Evolutionary conservation across 2,329 filamentous ascomycete species (phyloP).

Genomic region (Sporothrix euskadiensis): DNA sequence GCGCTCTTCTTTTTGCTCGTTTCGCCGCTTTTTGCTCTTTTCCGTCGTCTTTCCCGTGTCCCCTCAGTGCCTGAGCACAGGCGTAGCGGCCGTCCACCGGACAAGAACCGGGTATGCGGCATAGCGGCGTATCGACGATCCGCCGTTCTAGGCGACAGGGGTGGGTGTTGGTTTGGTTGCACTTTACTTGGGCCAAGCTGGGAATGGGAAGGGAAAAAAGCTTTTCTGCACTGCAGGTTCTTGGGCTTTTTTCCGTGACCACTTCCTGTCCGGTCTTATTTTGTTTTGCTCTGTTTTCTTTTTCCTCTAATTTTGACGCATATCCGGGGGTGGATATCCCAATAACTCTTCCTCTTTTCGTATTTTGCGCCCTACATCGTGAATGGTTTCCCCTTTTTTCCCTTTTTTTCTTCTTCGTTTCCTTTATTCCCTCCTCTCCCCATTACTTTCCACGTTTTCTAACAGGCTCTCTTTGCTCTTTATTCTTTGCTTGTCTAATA

Average conservation of each 20-base stretch:
- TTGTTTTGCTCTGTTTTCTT: neutral
- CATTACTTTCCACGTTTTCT: neutral
- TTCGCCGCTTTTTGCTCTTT: constrained; percentile 31
- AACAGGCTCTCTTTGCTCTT: neutral
- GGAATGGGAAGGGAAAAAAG: neutral
- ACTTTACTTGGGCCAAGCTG: neutral
- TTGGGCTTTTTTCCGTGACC: neutral
- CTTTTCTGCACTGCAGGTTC: neutral
- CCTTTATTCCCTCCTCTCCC: neutral
- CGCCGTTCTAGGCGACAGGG: neutral
- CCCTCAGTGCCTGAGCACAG: neutral
- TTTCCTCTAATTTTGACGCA: neutral
- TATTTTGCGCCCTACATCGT: neutral
- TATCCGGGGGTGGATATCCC: neutral
- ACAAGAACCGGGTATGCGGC: constrained; percentile 25
- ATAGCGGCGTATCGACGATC: constrained; percentile 20
- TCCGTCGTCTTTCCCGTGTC: neutral
- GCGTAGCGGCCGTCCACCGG: constrained; percentile 24
- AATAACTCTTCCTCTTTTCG: neutral
- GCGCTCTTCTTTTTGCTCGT: neutral
- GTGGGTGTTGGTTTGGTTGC: neutral
- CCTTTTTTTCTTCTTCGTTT: neutral
- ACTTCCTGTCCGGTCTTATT: neutral
- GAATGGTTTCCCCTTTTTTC: neutral
- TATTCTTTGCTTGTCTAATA: neutral